Evolutionary conservation across 2,329 filamentous ascomycete species (phyloP).

Genomic region (Parastagonospora avenae): DNA sequence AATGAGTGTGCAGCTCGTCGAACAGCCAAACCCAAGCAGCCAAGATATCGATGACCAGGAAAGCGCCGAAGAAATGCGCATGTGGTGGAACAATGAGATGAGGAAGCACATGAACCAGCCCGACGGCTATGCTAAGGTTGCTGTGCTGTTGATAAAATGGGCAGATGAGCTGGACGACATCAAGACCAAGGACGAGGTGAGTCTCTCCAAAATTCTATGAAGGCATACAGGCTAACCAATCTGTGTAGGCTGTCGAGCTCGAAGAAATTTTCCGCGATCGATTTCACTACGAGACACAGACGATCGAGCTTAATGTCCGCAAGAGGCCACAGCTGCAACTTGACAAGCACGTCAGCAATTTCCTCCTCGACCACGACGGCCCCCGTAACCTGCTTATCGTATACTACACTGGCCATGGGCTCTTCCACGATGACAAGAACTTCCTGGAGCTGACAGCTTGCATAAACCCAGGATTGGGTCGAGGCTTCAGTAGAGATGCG

Average conservation of each 20-base stretch:
- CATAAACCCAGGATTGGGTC: conserved; percentile 12
- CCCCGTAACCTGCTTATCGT: conserved; percentile 43
- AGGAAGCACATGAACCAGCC: conserved; percentile 37
- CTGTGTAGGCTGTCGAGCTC: conserved; percentile 36
- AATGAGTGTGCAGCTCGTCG: background rate
- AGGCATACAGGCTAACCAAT: background rate
- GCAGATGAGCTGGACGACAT: conserved; percentile 42
- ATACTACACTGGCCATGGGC: conserved; percentile 49
- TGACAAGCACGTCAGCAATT: conserved; percentile 28
- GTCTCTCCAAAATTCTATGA: background rate
- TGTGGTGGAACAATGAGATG: conserved; percentile 42
- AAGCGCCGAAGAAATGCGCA: conserved; percentile 32
- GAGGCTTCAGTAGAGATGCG: conserved; percentile 30
- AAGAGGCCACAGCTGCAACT: conserved; percentile 44
- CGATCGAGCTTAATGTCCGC: conserved; percentile 38
- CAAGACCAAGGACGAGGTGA: conserved; percentile 39
- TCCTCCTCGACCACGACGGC: conserved; percentile 37
- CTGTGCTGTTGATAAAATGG: conserved; percentile 47
- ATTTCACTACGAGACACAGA: conserved; percentile 39
- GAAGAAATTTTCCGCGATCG: conserved; percentile 30
- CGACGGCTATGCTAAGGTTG: conserved; percentile 40
- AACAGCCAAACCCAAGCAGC: conserved; percentile 4
- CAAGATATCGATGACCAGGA: conserved; percentile 22
- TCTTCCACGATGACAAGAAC: conserved; percentile 26
- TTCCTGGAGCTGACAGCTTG: conserved; percentile 34